Percentiles rank a stretch among this genome's conserved stretches.
Conservation (phyloP, 352 stramenopile species). For the Plasmopara muralis region DNA sequence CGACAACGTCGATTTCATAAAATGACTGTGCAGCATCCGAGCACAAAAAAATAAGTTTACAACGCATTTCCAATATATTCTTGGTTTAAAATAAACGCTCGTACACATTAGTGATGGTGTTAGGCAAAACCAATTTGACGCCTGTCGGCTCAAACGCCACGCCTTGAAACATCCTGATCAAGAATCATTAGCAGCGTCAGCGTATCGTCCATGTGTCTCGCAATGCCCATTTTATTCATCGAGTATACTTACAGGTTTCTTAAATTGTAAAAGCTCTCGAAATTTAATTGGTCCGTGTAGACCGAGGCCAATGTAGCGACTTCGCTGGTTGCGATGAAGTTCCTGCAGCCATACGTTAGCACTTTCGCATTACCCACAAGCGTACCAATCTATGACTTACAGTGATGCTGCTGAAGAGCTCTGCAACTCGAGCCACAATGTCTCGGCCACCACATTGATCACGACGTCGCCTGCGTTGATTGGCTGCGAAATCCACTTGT, state of each 20-base stretch:
- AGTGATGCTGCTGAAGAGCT: slow-evolving; percentile 3
- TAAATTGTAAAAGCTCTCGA: neutral
- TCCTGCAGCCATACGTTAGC: slow-evolving; percentile 1
- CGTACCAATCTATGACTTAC: neutral
- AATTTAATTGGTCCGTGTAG: neutral
- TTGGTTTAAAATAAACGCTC: neutral
- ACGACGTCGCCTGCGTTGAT: slow-evolving; percentile 1
- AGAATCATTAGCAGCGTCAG: neutral
- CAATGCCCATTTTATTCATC: neutral
- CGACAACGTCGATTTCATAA: neutral
- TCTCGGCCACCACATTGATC: slow-evolving; percentile 5
- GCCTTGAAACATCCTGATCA: neutral
- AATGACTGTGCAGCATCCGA: neutral
- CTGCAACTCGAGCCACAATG: slow-evolving; percentile 1
- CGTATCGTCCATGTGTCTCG: neutral
- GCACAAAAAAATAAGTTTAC: neutral
- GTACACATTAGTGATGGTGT: neutral
- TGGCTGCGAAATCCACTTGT: neutral
- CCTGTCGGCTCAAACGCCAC: slow-evolving; percentile 1
- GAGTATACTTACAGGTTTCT: neutral
- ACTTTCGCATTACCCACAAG: neutral
- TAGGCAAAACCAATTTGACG: neutral
- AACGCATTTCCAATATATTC: neutral
- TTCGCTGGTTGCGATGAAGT: neutral
- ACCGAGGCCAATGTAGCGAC: neutral